A percentile compares a stretch with the other conserved stretches of the same genome.
Evolutionary conservation across 202 grass and related monocot genomes (phyloP).

Genomic region (Setaria italica): DNA sequence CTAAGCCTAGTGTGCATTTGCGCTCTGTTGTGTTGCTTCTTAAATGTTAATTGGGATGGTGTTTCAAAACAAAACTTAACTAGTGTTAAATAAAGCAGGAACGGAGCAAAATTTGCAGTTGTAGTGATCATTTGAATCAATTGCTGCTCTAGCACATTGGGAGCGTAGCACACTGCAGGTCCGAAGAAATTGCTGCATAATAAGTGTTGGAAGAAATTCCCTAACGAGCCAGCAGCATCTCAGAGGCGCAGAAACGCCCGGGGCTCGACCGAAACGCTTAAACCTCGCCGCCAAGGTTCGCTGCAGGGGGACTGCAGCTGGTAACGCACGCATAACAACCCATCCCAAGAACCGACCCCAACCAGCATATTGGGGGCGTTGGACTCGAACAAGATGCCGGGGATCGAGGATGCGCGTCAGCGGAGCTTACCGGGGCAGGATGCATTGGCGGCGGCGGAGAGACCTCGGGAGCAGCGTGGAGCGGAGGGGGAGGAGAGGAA

Average conservation of each 20-base stretch:
- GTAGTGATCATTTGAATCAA: neutral
- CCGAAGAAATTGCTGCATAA: conserved; percentile 12
- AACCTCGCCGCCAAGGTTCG: neutral
- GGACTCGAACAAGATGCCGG: neutral
- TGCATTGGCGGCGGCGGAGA: conserved; percentile 20
- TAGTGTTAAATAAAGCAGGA: neutral
- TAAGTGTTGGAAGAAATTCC: conserved; percentile 56
- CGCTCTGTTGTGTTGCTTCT: neutral
- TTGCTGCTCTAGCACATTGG: neutral
- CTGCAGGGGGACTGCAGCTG: neutral
- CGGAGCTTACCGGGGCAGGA: conserved; percentile 44
- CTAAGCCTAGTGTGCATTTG: neutral
- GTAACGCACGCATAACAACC: neutral
- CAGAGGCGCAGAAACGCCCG: neutral
- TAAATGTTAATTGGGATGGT: neutral
- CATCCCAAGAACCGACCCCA: neutral
- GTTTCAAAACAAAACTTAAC: neutral
- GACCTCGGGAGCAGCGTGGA: conserved; percentile 14
- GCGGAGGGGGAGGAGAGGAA: conserved; percentile 43
- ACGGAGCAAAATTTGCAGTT: neutral
- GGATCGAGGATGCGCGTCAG: neutral
- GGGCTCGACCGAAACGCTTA: neutral
- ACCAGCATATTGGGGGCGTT: neutral
- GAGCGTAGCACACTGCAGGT: neutral
- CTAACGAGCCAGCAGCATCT: conserved; percentile 17